Evolutionary conservation across 768 basidiomycete genomes (phyloP), one percentile per base, ranked within the genome.

Genomic region (Tricholoma flavovirens): DNA sequence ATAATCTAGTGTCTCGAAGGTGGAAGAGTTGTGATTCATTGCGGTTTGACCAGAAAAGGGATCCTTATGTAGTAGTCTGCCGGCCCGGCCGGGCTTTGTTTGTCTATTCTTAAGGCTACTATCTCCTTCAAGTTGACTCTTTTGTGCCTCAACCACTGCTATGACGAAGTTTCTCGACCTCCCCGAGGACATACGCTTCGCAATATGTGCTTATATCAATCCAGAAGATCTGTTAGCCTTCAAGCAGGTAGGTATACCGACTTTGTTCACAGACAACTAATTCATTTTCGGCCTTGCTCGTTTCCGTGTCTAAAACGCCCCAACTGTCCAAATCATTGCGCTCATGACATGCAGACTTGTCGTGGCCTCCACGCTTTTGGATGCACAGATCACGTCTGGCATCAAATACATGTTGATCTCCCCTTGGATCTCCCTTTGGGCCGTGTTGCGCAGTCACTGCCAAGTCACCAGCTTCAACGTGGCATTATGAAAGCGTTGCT

Each of bases 321-420:
- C n/a, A n/a, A 2, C 24, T 26, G 60, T 54, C 51, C 45, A 15
- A 36, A 21, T 49, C 43, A 22, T 5, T 5, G 24, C 5, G 5
- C 38, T 15, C 56, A 14, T 38, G 49, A 66, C 72, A 73, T 71
- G 71, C 66, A 85, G 81, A 77, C 80, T 66, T 82, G 82, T 75
- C 84, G 83, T 77, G 77, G 69, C 57, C 67, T 83, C 56, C 77
- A 85, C 69, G 75, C 75, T n/a, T 74, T 79, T 42, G 75, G 74
- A 12, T 73, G 72, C 49, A 67, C 67, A 38, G 78, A 86, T 63
- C 82, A 82, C 64, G 66, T 82, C 36, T 84, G 83, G 82, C 83
- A 80, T 66, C 73, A 73, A 32, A 60, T 80, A 56, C 71, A 71
- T 33, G 57, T 79, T 30, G 75, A 78, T 62, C 64, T 84, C 30